These are phyloP conservation scores for Akebia trifoliata DNA, from an alignment of 164 flowering plant genomes.

Conservation along the genomic window DNA sequence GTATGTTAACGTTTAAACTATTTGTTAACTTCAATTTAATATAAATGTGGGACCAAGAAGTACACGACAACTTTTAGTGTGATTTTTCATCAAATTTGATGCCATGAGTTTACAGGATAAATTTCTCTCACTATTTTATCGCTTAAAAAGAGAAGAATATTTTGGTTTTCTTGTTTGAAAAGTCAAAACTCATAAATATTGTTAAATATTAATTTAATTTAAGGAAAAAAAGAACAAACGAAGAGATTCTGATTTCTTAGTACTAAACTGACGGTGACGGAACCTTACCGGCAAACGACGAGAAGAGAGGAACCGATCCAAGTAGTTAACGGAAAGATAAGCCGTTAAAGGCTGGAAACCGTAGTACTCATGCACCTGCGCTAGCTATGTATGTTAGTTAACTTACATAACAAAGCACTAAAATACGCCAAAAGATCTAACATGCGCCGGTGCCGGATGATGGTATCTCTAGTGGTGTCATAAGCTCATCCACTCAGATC, in stretches of 20 bases:
- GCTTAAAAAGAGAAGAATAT: background rate
- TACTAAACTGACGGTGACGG: background rate
- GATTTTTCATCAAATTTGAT: background rate
- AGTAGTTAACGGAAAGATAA: conserved; percentile 81
- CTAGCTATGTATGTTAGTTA: background rate
- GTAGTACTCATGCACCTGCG: conserved; percentile 66
- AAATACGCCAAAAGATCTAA: background rate
- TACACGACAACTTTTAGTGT: background rate
- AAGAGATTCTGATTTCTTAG: background rate
- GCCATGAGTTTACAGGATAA: background rate
- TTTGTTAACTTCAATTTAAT: background rate
- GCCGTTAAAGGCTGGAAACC: conserved; percentile 82
- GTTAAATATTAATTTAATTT: background rate
- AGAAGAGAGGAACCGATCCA: conserved; percentile 74
- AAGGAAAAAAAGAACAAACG: background rate
- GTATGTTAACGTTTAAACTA: background rate
- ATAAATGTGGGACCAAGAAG: background rate
- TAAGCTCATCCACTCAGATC: background rate
- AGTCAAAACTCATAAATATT: conserved; percentile 2
- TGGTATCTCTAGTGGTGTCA: background rate
- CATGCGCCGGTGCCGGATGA: background rate
- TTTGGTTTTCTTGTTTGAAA: conserved; percentile 3
- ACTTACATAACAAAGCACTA: background rate
- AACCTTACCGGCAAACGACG: conserved; percentile 65
- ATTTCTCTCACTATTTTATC: background rate